Conservation (phyloP, 148 eudicot genomes). For the Suaeda aralocaspica region DNA sequence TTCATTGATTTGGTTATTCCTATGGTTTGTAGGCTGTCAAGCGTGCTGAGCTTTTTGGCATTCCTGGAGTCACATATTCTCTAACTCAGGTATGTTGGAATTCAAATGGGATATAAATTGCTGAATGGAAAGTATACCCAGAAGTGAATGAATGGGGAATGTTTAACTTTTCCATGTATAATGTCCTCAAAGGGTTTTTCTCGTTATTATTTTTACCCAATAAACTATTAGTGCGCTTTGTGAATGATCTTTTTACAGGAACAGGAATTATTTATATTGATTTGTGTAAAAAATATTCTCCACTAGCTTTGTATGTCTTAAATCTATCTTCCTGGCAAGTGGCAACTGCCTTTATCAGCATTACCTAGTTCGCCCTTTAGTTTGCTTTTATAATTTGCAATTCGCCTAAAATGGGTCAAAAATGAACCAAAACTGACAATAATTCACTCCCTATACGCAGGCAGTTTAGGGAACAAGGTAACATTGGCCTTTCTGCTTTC, state of each 20-base stretch:
- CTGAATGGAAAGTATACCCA: too few species aligned
- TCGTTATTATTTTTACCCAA: background rate
- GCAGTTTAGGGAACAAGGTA: too few species aligned
- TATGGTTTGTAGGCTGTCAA: slow-evolving; percentile 56
- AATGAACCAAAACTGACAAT: too few species aligned
- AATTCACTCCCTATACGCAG: too few species aligned
- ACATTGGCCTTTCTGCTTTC: background rate
- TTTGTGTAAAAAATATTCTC: too few species aligned
- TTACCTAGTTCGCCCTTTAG: too few species aligned
- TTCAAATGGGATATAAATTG: background rate
- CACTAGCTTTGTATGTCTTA: background rate
- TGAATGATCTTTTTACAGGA: background rate
- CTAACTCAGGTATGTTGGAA: slow-evolving; percentile 62
- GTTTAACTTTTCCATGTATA: background rate
- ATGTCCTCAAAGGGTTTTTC: background rate
- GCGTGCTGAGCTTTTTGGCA: slow-evolving; percentile 97
- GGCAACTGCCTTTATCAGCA: too few species aligned
- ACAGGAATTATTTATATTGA: too few species aligned
- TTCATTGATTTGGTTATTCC: slow-evolving; percentile 14
- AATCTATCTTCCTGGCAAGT: background rate
- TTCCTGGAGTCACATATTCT: slow-evolving; percentile 93
- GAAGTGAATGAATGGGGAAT: background rate
- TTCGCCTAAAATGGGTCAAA: too few species aligned
- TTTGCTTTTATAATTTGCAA: too few species aligned
- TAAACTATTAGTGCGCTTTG: background rate